Evolutionary conservation across 1,284 basidiomycete genomes (phyloP), one percentile per base, ranked within the genome.

Genomic region (Sanghuangporus baumii): DNA sequence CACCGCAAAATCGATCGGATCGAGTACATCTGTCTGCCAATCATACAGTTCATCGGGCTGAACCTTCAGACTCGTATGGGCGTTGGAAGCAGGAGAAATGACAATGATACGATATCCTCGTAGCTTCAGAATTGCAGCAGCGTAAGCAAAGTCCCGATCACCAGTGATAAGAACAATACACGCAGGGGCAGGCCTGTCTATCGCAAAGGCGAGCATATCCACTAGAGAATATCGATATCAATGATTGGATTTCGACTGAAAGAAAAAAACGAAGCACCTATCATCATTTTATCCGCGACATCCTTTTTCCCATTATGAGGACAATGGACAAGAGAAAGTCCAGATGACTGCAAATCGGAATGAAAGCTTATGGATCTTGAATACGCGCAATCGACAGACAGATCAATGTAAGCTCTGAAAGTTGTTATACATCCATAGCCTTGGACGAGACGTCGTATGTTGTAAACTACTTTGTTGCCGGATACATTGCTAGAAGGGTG

Each of bases 101-200:
- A 86, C 69, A 14, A 85, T 75, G 20, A 85, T 76, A 41, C 73
- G 71, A 69, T 84, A 84, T 58, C 72, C 73, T 51, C 84, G 76
- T 46, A 81, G 72, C 31, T 80, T 77, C n/a, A 86, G 73, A 48
- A 79, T 74, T 1, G 84, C 81, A 26, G 83, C 73, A n/a, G 81
- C 79, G 69, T 85, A 86, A 0, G 81, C 79, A 69, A 85, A 87
- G 69, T 85, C 84, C 43, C 82, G 75, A 70, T 86, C 83, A 11
- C 80, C 81, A 2, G 83, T 79, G 59, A 87, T 82, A 36, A 86
- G 70, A 50, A 86, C 70, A 54, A 85, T 74, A 4, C 83, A 84
- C 46, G 76, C 75, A 1, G 82, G 80, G 2, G 77, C 61, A 9
- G 80, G 77, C 62, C 80, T 79, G 72, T 87, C 85, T 62, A 85